Evolutionary conservation across 495 filamentous ascomycete species (phyloP), one percentile per base, ranked within the genome.

Genomic region (Beverwykella pulmonaria): DNA sequence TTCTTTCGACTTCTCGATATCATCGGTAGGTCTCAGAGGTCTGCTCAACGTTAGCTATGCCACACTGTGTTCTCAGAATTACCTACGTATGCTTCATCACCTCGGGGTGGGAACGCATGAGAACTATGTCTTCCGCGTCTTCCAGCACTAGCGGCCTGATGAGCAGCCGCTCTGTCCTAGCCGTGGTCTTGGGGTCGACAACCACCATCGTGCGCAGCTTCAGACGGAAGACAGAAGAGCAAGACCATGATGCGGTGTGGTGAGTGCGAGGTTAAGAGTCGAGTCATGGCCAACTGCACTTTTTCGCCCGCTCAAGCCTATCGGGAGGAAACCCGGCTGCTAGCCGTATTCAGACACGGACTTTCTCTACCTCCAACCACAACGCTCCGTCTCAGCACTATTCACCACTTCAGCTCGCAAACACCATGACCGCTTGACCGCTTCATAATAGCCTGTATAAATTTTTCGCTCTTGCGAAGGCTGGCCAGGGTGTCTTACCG

Each of bases 81-180:
- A 22, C 59, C 34, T 57, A 69, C 67, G 67, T 69, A 52, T 69
- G 61, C 60, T 47, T 54, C 67, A 69, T 69, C 25, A 57, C 50
- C 41, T 67, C 65, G 3, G 64, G 44, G 26, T 67, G 6, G 0
- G 59, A 48, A 1, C 68, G 58, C 55, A 73, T 57, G 4, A 70
- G 29, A 14, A 59, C 32, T 34, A 73, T 41, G 19, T 67, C 71
- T 10, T 17, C 46, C 12, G 68, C 71, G 62, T 73, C 71, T 14
- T 67, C 62, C 57, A 68, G 32, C 8, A 15, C 27, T 49, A 70
- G 47, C 9, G 71, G 71, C 39, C 71, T 32, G 34, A 73, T 15
- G 22, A 70, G 32, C 63, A 73, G 48, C 36, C 71, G n/a, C 63
- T 70, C 59, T 26, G 63, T 64, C 67, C 15, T 56, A 14, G 50